Percentiles rank a stretch among this genome's conserved stretches.
Conservation (phyloP, 495 filamentous ascomycete genomes). For the Penicillium atrosanguineum region DNA sequence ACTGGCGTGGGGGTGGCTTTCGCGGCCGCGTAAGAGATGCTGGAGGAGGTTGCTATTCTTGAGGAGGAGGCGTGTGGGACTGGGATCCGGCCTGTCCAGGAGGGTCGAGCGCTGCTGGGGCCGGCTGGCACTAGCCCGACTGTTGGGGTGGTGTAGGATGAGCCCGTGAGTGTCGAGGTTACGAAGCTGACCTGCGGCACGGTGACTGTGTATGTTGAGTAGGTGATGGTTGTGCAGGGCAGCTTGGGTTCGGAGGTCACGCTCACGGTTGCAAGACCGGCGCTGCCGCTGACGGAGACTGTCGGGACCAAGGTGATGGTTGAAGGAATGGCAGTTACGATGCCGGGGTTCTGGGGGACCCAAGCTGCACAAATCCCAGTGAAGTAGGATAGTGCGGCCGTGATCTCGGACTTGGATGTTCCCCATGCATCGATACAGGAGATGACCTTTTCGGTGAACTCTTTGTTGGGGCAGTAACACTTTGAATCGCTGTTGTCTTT, state of each 20-base stretch:
- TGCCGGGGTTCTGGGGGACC: constrained; percentile 74
- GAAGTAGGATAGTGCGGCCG: constrained; percentile 76
- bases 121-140: constrained; percentile 28
- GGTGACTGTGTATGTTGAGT: constrained; percentile 60
- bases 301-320: constrained; percentile 58
- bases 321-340: constrained; percentile 68
- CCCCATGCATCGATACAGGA: constrained; percentile 79
- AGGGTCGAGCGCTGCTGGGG: constrained; percentile 18
- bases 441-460: constrained; percentile 78
- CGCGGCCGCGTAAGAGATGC: not conserved
- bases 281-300: constrained; percentile 15
- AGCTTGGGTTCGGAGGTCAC: constrained; percentile 34
- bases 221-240: constrained; percentile 62
- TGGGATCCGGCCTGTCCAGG: constrained; percentile 18
- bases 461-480: constrained; percentile 82
- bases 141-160: constrained; percentile 48
- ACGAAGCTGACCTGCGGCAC: constrained; percentile 75
- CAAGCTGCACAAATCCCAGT: constrained; percentile 84
- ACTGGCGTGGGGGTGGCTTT: not conserved
- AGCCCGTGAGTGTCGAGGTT: constrained; percentile 46
- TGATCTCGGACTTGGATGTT: constrained; percentile 60
- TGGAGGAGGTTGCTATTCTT: not conserved
- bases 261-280: constrained; percentile 14
- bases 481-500: constrained; percentile 73
- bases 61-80: not conserved